Evolutionary conservation across 208 protist genomes (phyloP).

Genomic region (Wallacemonas rigidus): DNA sequence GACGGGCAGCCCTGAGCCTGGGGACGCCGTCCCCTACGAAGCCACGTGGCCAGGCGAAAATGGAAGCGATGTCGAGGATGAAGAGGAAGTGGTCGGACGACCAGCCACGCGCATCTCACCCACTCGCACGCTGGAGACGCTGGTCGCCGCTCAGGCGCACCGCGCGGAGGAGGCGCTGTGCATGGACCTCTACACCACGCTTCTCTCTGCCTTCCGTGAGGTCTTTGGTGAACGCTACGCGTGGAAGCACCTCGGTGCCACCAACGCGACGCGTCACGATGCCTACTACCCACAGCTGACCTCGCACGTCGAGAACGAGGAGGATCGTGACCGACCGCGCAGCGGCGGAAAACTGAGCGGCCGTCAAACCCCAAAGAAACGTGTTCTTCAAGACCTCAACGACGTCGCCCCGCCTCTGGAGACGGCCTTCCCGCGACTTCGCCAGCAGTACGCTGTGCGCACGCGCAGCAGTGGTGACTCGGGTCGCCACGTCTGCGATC

Average conservation of each 20-base stretch:
- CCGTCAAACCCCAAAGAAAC: not conserved
- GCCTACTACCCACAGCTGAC: conserved; percentile 6
- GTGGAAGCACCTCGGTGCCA: conserved; percentile 67
- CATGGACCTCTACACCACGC: conserved; percentile 49
- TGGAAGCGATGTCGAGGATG: conserved; percentile 8
- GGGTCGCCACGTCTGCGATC: conserved; percentile 9
- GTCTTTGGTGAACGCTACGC: conserved; percentile 80
- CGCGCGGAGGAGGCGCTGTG: conserved; percentile 45
- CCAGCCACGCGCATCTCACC: conserved; percentile 44
- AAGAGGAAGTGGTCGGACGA: conserved; percentile 2
- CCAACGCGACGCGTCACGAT: conserved; percentile 70
- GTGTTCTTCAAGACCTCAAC: conserved; percentile 21
- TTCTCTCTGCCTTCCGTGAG: conserved; percentile 67
- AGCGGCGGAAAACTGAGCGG: conserved; percentile 5
- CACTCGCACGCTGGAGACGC: conserved; percentile 54
- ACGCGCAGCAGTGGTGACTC: not conserved
- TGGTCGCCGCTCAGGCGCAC: conserved; percentile 34
- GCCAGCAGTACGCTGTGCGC: conserved; percentile 33
- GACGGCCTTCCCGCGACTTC: conserved; percentile 54
- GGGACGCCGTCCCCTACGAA: conserved; percentile 8
- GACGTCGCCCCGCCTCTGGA: conserved; percentile 34
- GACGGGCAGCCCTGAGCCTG: conserved; percentile 12
- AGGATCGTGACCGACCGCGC: conserved; percentile 5
- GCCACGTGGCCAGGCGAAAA: not conserved
- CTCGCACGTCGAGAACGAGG: not conserved